A percentile compares a stretch with the other conserved stretches of the same genome.
Conservation (phyloP, 192 early-diverging fungal genomes). For the Coemansia furcata region DNA sequence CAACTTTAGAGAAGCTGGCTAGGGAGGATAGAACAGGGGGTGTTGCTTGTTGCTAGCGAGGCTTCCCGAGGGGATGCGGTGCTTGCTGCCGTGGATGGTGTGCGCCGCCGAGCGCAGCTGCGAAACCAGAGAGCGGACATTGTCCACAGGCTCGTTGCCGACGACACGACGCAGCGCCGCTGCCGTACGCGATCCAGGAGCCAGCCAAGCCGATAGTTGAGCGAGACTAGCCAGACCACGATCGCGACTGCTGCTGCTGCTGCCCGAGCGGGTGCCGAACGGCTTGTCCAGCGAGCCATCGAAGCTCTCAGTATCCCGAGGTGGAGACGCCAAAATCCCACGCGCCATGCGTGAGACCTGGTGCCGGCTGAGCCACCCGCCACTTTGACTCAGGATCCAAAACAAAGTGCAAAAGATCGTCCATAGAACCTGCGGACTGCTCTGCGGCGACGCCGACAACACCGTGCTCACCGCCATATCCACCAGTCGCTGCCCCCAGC, state of each 20-base stretch:
- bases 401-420: constrained; percentile 53
- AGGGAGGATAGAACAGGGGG: constrained; percentile 19
- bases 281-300: neutral
- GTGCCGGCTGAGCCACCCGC: constrained; percentile 51
- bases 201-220: constrained; percentile 34
- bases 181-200: constrained; percentile 34
- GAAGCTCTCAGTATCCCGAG: neutral
- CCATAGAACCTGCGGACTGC: constrained; percentile 45
- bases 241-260: neutral
- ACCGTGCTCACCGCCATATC: constrained; percentile 37
- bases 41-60: constrained; percentile 31
- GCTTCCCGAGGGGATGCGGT: constrained; percentile 17
- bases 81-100: constrained; percentile 18
- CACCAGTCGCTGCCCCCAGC: constrained; percentile 52
- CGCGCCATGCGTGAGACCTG: constrained; percentile 49
- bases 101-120: constrained; percentile 17
- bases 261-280: neutral
- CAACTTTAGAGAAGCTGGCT: constrained; percentile 12
- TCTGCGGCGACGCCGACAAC: constrained; percentile 42
- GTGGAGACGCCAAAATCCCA: constrained; percentile 51
- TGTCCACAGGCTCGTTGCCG: constrained; percentile 39
- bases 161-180: constrained; percentile 41
- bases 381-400: constrained; percentile 52
- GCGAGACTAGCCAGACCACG: constrained; percentile 35
- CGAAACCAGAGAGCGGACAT: constrained; percentile 32